A percentile compares a stretch with the other conserved stretches of the same genome.
phyloP scores from a whole-genome alignment of 441 rosid species.

The Populus hybrid region DNA sequence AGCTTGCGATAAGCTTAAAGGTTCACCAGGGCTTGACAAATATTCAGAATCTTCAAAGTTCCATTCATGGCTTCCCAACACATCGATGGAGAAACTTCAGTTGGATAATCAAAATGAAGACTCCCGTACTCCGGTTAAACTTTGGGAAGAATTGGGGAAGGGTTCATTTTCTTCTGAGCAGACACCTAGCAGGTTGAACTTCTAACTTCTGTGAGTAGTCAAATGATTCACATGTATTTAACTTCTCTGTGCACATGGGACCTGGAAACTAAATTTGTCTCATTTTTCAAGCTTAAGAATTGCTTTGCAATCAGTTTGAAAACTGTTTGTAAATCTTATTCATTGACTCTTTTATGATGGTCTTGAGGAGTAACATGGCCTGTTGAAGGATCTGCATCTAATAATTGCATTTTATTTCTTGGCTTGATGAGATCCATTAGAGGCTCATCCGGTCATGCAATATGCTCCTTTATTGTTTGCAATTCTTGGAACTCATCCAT shows the following conservation, averaged over 20 bases:
- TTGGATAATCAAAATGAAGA: constrained; percentile 34
- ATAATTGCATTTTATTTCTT: neutral
- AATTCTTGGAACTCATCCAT: neutral
- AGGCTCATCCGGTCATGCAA: neutral
- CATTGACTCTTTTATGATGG: neutral
- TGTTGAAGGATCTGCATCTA: neutral
- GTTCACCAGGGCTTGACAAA: constrained; percentile 36
- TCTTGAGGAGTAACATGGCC: neutral
- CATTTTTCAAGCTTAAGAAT: neutral
- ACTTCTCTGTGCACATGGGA: neutral
- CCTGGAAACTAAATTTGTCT: neutral
- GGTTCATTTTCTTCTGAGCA: constrained; percentile 49
- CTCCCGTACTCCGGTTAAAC: constrained; percentile 39
- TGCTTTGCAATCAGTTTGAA: neutral
- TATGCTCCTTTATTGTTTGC: neutral
- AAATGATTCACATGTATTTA: neutral
- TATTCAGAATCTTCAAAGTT: constrained; percentile 39
- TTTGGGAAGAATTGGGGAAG: constrained; percentile 37
- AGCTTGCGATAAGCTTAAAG: constrained; percentile 42
- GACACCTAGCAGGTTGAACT: constrained; percentile 67
- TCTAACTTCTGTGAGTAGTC: constrained; percentile 1
- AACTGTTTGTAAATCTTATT: neutral
- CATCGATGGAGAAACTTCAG: constrained; percentile 40
- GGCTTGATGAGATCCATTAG: neutral
- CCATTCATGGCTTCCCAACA: constrained; percentile 65